Percentiles rank a stretch among this genome's conserved stretches.
Evolutionary conservation across 495 filamentous ascomycete species (phyloP).

Genomic region (Trichocladium uniseriatum): DNA sequence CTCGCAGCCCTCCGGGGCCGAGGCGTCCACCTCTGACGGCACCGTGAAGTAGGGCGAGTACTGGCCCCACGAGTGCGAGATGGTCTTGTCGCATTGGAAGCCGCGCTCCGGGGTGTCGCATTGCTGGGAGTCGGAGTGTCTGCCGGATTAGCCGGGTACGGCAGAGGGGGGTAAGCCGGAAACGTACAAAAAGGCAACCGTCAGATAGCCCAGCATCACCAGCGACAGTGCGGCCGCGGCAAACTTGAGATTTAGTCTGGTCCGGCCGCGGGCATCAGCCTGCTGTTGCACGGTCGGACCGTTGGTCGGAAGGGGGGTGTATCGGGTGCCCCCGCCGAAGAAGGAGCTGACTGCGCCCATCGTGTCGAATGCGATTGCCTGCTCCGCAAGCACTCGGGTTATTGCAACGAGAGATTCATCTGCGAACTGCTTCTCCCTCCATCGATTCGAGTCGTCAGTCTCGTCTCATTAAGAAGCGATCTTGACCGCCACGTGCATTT

Average conservation of each 20-base stretch:
- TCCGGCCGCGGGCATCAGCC: neutral
- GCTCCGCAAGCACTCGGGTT: too few relatives aligned
- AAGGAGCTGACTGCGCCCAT: neutral
- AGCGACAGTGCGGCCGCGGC: neutral
- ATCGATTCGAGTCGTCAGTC: too few relatives aligned
- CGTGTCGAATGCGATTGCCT: neutral
- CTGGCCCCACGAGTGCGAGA: slow-evolving; percentile 73
- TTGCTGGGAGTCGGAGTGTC: neutral
- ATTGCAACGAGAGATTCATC: too few relatives aligned
- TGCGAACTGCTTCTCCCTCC: too few relatives aligned
- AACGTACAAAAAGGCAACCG: slow-evolving; percentile 4
- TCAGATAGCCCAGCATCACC: slow-evolving; percentile 1
- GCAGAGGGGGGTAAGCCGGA: too few relatives aligned
- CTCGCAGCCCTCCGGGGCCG: slow-evolving; percentile 52
- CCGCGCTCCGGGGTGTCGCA: slow-evolving; percentile 56
- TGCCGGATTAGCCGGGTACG: neutral
- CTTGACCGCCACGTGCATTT: too few relatives aligned
- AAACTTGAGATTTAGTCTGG: neutral
- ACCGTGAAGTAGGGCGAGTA: slow-evolving; percentile 77
- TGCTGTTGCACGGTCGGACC: neutral
- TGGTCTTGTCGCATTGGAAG: slow-evolving; percentile 42
- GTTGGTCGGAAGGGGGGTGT: neutral
- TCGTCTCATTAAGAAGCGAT: too few relatives aligned
- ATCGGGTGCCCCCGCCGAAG: neutral
- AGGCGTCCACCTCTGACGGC: slow-evolving; percentile 48